Evolutionary conservation across 2,329 filamentous ascomycete genomes (phyloP), one percentile per base, ranked within the genome.

Genomic region (Monosporascus sp.): DNA sequence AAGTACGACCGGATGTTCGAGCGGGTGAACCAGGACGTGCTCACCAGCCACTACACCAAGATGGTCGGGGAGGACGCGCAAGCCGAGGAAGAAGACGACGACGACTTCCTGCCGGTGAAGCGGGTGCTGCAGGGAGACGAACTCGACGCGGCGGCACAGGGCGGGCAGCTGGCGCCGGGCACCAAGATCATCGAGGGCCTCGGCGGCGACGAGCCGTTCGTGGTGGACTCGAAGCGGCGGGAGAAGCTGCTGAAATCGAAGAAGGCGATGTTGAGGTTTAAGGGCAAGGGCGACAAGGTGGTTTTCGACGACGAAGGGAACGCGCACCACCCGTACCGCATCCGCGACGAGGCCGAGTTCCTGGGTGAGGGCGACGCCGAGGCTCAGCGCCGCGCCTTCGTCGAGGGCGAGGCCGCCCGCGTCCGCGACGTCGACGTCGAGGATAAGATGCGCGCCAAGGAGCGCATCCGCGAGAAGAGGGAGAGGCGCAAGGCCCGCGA

Each of bases 1-100:
- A 97, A 96, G 70, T 95, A 96, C 68, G 91, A 99, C 70, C 87
- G 90, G 62, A 97, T 99, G 94, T 97, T 97, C 71, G 93, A 97
- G 75, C 82, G 94, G 55, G 89, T 88, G 62, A 99, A 99, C 71
- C 93, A 97, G 71, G 92, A 97, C 66, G 89, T 99, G 35, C 73
- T 99, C 58, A 92, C 93, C n/a, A 85, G 87, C 52, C 94, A 99
- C 72, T 97, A 97, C 75, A 83, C 84, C 55, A 96, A 93, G 65
- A 80, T 99, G 58, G 85, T 97, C 55, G 79, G 79, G 49, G 79
- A 85, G 39, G 84, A 81, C 54, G 57, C 70, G 60, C 70, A 72
- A 57, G 67, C 70, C 47, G 58, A 58, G 48, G 68, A 64, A 3
- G 76, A 68, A 3, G 80, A 82, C 51, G 81, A 78, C 5, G 88